Conservation (phyloP, 768 basidiomycete species). For the Suillus sp. region DNA sequence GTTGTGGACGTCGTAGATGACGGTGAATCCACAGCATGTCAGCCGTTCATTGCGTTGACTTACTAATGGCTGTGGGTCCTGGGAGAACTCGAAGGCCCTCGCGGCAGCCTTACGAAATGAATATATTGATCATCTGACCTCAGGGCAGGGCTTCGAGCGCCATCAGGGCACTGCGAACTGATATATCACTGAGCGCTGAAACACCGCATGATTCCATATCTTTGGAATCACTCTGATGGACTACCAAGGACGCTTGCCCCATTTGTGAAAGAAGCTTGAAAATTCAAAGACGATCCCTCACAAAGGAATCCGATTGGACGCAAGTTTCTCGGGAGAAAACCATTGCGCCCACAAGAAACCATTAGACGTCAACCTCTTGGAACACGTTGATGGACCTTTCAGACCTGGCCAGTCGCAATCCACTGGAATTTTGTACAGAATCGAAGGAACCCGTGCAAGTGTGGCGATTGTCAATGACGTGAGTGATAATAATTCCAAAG, state of each 20-base stretch:
- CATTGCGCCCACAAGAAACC: background rate
- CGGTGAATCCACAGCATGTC: background rate
- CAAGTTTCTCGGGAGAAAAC: background rate
- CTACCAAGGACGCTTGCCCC: background rate
- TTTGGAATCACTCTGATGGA: background rate
- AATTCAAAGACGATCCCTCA: background rate
- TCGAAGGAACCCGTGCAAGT: background rate
- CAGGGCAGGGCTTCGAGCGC: too few relatives aligned
- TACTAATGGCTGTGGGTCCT: background rate
- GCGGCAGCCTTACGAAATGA: slow-evolving; percentile 1
- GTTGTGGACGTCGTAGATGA: background rate
- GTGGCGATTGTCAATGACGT: background rate
- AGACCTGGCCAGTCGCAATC: background rate
- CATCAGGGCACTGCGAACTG: background rate
- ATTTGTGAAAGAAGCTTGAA: background rate
- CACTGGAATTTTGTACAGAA: background rate
- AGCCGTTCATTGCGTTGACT: background rate
- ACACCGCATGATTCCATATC: background rate
- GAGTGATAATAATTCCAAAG: background rate
- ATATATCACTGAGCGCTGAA: background rate
- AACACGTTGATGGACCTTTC: background rate
- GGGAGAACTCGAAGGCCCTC: background rate
- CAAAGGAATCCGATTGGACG: background rate
- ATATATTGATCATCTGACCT: background rate
- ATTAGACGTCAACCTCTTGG: background rate